phyloP scores from a whole-genome alignment of 805 yeast genomes.

The Candida suzukii region DNA sequence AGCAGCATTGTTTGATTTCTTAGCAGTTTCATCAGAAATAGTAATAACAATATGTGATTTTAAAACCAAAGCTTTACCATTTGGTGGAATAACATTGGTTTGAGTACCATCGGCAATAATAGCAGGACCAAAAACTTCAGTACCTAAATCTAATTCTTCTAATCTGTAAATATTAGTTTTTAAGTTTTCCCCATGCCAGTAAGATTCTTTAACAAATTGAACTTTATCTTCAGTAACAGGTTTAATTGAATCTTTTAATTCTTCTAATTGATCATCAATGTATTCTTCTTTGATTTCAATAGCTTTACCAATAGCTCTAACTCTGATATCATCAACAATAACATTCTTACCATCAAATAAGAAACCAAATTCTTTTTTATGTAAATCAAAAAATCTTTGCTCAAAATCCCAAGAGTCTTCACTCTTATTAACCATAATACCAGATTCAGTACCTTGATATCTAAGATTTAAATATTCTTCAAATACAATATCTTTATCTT shows the following conservation, averaged over 20 bases:
- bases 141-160: conserved; percentile 47
- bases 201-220: conserved; percentile 38
- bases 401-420: conserved; percentile 26
- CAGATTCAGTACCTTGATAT: conserved; percentile 86
- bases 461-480: conserved; percentile 73
- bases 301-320: conserved; percentile 66
- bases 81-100: conserved; percentile 67
- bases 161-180: conserved; percentile 51
- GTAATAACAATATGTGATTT: conserved; percentile 55
- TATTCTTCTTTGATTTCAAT: conserved; percentile 29
- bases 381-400: conserved; percentile 44
- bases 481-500: conserved; percentile 33
- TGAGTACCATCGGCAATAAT: conserved; percentile 76
- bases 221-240: conserved; percentile 21
- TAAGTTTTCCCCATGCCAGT: conserved; percentile 45
- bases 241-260: conserved; percentile 19
- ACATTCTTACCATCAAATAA: conserved; percentile 48
- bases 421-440: conserved; percentile 52
- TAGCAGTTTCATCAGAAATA: neutral
- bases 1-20: neutral
- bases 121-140: conserved; percentile 60
- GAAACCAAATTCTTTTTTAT: conserved; percentile 71
- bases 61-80: conserved; percentile 46
- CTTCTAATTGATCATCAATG: conserved; percentile 47
- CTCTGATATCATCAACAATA: conserved; percentile 68